Conservation (phyloP, 179 eudicot species). For the Spinacia oleracea region DNA sequence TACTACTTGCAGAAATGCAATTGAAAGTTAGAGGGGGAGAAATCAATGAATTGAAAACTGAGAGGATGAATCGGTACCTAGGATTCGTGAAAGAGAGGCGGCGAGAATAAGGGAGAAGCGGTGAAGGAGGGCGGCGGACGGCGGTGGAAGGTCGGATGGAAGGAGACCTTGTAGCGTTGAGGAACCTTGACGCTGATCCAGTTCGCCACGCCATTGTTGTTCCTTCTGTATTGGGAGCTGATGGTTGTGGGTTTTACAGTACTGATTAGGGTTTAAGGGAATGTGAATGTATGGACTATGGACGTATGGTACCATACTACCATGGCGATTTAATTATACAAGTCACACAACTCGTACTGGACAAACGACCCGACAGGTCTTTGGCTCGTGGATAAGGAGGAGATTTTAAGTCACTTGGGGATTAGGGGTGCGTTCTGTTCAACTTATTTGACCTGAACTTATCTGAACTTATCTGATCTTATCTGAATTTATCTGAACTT, state of each 20-base stretch:
- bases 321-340: too few relatives aligned
- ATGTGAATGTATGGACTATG: too few relatives aligned
- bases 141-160: conserved; percentile 54
- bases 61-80: conserved; percentile 42
- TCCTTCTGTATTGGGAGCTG: not conserved
- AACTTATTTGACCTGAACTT: too few relatives aligned
- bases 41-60: not conserved
- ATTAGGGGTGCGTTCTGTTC: too few relatives aligned
- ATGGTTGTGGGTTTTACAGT: not conserved
- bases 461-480: too few relatives aligned
- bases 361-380: too few relatives aligned
- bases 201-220: conserved; percentile 59
- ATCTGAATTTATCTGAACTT: too few relatives aligned
- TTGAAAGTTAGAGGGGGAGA: not conserved
- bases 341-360: too few relatives aligned
- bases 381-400: too few relatives aligned
- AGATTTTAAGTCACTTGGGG: too few relatives aligned
- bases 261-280: not conserved
- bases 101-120: conserved; percentile 42
- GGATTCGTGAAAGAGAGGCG: conserved; percentile 59
- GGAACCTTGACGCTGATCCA: conserved; percentile 63
- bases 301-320: too few relatives aligned
- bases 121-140: conserved; percentile 46
- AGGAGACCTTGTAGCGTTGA: conserved; percentile 57
- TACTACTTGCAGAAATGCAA: not conserved